Conservation (phyloP, 495 filamentous ascomycete genomes). For the Parathielavia hyrcaniae region DNA sequence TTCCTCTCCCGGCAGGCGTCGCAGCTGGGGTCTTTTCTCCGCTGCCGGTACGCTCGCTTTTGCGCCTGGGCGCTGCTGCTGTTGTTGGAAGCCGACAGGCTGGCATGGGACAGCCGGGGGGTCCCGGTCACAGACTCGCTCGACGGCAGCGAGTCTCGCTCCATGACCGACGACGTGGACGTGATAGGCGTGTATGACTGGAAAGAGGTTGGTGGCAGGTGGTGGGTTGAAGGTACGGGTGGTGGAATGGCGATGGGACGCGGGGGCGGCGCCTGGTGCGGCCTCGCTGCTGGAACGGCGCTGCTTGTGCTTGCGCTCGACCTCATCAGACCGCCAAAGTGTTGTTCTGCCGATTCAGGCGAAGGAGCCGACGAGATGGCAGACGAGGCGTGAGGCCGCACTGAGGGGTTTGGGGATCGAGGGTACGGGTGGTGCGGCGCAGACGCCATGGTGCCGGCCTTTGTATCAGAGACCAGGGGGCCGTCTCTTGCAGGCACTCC, state of each 20-base stretch:
- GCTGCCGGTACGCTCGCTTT: slow-evolving; percentile 90
- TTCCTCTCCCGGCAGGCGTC: slow-evolving; percentile 96
- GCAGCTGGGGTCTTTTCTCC: slow-evolving; percentile 94
- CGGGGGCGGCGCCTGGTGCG: slow-evolving; percentile 33
- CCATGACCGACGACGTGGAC: slow-evolving; percentile 42
- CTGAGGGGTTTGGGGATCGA: slow-evolving; percentile 50
- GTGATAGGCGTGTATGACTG: slow-evolving; percentile 46
- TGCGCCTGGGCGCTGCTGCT: slow-evolving; percentile 51
- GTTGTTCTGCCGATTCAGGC: slow-evolving; percentile 41
- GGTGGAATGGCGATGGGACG: slow-evolving; percentile 44
- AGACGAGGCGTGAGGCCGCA: slow-evolving; percentile 50
- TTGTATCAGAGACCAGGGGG: slow-evolving; percentile 28
- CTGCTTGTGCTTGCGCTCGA: slow-evolving; percentile 26
- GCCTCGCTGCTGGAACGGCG: slow-evolving; percentile 30
- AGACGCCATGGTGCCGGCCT: slow-evolving; percentile 46
- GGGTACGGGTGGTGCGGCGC: slow-evolving; percentile 48
- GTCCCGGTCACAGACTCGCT: slow-evolving; percentile 48
- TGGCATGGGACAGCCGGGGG: slow-evolving; percentile 42
- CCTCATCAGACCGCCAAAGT: slow-evolving; percentile 44
- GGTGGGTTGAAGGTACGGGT: slow-evolving; percentile 34
- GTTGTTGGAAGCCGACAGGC: slow-evolving; percentile 32
- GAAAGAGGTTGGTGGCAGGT: slow-evolving; percentile 30
- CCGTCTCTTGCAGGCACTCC: slow-evolving; percentile 38
- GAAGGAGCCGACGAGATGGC: slow-evolving; percentile 52
- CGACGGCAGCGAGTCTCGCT: slow-evolving; percentile 49